Evolutionary conservation across 2,329 filamentous ascomycete species (phyloP), one percentile per base, ranked within the genome.

Genomic region (Pseudogymnoascus sp.): DNA sequence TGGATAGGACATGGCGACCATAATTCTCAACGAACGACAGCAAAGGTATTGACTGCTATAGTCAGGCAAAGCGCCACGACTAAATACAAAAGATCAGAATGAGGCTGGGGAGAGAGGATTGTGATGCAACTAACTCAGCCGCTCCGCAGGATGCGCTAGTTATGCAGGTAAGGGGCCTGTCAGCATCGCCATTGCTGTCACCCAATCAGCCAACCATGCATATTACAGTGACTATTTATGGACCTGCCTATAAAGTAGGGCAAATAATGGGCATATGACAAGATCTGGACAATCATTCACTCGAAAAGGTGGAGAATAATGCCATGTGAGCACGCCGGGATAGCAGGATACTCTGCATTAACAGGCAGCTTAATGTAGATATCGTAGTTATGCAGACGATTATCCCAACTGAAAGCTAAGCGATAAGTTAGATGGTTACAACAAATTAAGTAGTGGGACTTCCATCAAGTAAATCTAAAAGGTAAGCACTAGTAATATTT

Each of bases 111-210:
- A 26, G 19, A 31, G 14, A 7, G 24, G 42, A 26, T 31, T 44
- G 19, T 44, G 40, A 13, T 24, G 40, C 11, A 13, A 10, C 5
- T 21, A 53, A 53, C 14, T 53, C 47, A 53, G 47, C 47, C 24
- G 24, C 24, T 5, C 7, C 6, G 7, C 16, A 16, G 47, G 6
- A 47, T 86, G 38, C 38, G 38, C 16, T 42, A 50, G 44, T 6
- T 10, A 50, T 50, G 44, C 24, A 8, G 13, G 21, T 50, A 6
- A 50, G 44, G 13, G 21, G 21, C 6, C 44, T 82, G 29, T 81
- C 80, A 0, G 81, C 81, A 19, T 76, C 79, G 74, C 84, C 82
- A 2, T 85, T 77, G 0, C 82, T 82, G 70, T 85, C 85, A 66
- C 61, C 84, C 79, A n/a, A 85, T 75, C 0, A 81, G 81, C 6